These are phyloP conservation scores for Suhomyces tanzawaensis DNA, from an alignment of 805 yeast genomes.

Conservation along the genomic window DNA sequence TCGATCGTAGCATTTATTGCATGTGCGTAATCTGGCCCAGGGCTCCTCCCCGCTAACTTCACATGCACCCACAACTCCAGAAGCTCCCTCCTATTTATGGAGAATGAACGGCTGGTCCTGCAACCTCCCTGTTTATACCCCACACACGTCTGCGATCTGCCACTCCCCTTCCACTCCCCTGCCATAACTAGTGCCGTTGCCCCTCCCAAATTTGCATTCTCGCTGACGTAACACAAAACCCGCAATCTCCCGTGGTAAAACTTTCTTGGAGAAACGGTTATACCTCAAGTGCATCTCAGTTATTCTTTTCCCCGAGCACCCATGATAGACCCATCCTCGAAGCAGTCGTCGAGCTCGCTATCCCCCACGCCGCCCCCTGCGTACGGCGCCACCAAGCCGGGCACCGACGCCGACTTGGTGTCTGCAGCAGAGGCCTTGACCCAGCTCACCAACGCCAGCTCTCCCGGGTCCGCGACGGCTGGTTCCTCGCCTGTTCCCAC, in stretches of 20 bases:
- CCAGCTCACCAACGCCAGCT: constrained; percentile 26
- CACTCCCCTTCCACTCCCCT: background rate
- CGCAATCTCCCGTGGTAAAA: no score
- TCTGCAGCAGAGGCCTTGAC: constrained; percentile 44
- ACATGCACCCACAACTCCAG: background rate
- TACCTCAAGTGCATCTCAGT: no score
- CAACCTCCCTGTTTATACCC: no score
- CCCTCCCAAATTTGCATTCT: no score
- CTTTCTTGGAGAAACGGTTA: no score
- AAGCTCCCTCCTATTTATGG: background rate
- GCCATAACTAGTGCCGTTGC: background rate
- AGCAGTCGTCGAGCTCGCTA: constrained; percentile 2
- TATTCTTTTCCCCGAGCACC: no score
- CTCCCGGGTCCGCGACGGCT: constrained; percentile 11
- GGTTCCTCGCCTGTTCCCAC: constrained; percentile 4
- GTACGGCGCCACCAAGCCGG: constrained; percentile 1
- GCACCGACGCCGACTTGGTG: constrained; percentile 27
- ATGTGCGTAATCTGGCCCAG: no score
- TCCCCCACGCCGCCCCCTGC: constrained; percentile 4
- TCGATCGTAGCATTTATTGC: no score
- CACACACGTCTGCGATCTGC: background rate
- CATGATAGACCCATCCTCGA: no score
- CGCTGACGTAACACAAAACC: no score
- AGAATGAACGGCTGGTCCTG: background rate
- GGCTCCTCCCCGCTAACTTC: constrained; percentile 1